Percentiles rank a stretch among this genome's conserved stretches.
Conservation (phyloP, 2,329 filamentous ascomycete species). For the Alternaria sp. region DNA sequence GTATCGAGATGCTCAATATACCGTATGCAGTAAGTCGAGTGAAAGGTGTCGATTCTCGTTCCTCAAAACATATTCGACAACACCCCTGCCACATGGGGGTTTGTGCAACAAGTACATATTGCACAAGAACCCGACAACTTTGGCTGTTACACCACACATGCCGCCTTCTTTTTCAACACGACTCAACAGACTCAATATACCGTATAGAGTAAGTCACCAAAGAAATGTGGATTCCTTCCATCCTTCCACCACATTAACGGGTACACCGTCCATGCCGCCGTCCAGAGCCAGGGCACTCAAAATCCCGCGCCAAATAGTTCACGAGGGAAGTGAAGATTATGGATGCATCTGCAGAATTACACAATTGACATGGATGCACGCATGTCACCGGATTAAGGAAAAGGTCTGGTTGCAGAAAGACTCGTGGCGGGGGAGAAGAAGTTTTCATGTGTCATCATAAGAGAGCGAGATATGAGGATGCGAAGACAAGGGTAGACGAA, state of each 20-base stretch:
- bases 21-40: background rate
- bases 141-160: background rate
- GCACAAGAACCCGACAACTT: too few relatives aligned
- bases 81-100: too few relatives aligned
- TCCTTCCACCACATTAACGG: background rate
- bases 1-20: background rate
- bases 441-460: background rate
- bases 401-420: background rate
- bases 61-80: too few relatives aligned
- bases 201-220: background rate
- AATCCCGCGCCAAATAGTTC: background rate
- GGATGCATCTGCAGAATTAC: background rate
- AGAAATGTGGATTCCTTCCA: background rate
- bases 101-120: too few relatives aligned
- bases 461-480: background rate
- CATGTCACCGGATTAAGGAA: background rate
- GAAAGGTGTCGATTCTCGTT: background rate
- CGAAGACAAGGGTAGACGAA: slow-evolving; percentile 5
- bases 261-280: background rate
- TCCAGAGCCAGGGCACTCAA: background rate
- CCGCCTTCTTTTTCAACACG: background rate
- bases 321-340: background rate
- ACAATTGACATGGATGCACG: background rate
- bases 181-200: background rate
- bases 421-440: background rate